These are phyloP conservation scores for Nitzschia sp. DNA, from an alignment of 108 stramenopile species.

Conservation along the genomic window DNA sequence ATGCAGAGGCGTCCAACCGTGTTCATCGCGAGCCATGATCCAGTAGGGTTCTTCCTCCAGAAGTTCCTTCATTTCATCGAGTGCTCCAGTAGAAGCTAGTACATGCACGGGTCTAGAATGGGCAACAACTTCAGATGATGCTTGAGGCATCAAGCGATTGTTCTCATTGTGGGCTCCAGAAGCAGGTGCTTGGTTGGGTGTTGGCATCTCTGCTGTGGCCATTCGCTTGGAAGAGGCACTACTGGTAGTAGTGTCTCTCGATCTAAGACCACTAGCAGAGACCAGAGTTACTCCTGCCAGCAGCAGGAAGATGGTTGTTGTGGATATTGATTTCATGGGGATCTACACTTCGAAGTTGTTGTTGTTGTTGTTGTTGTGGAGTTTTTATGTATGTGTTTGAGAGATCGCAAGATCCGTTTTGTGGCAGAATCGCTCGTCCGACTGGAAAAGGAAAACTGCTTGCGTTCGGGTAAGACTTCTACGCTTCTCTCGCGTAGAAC, in stretches of 20 bases:
- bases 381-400: too few relatives aligned
- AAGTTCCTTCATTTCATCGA: slow-evolving; percentile 10
- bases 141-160: not conserved
- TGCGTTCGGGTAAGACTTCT: too few relatives aligned
- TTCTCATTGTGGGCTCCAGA: not conserved
- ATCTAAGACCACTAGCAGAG: not conserved
- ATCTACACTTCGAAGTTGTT: too few relatives aligned
- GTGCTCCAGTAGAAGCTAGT: slow-evolving; percentile 27
- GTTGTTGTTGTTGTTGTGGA: too few relatives aligned
- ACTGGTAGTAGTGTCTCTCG: not conserved
- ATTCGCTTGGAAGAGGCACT: not conserved
- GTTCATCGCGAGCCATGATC: slow-evolving; percentile 2
- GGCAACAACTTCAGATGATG: not conserved
- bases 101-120: slow-evolving; percentile 36
- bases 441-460: too few relatives aligned
- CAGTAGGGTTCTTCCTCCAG: not conserved
- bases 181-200: not conserved
- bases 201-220: not conserved
- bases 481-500: too few relatives aligned
- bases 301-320: too few relatives aligned
- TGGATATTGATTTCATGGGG: too few relatives aligned
- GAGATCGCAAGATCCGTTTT: too few relatives aligned
- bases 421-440: too few relatives aligned
- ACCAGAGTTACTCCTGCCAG: not conserved
- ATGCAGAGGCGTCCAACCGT: slow-evolving; percentile 29